A percentile compares a stretch with the other conserved stretches of the same genome.
phyloP scores from a whole-genome alignment of 371 early-diverging fungal species.

The Cladochytrium tenue region DNA sequence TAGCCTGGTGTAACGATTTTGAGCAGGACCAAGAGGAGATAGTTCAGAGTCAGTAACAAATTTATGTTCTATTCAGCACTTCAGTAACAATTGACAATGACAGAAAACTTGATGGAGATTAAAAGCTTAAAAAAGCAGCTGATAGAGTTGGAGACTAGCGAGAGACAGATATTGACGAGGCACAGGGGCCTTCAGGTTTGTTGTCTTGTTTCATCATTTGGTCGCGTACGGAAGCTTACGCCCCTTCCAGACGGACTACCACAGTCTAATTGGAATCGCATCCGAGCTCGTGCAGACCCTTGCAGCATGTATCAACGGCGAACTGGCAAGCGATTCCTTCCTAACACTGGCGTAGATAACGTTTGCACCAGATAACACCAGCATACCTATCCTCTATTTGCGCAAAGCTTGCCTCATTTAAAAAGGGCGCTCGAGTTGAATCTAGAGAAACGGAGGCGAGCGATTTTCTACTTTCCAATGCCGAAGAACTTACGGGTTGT shows the following conservation, averaged over 20 bases:
- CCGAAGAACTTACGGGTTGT: too few relatives aligned
- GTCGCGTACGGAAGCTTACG: too few relatives aligned
- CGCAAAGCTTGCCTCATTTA: slow-evolving; percentile 38
- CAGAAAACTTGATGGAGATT: background rate
- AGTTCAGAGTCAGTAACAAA: too few relatives aligned
- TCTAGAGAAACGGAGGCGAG: background rate
- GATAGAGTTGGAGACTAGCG: background rate
- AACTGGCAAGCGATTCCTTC: slow-evolving; percentile 20
- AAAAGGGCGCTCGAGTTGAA: slow-evolving; percentile 11
- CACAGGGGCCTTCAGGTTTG: slow-evolving; percentile 11
- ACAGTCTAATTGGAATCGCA: slow-evolving; percentile 52
- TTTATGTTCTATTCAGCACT: too few relatives aligned
- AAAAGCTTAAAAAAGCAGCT: background rate
- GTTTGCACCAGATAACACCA: slow-evolving; percentile 35
- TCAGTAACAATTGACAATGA: too few relatives aligned
- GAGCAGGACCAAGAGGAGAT: too few relatives aligned
- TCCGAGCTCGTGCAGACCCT: slow-evolving; percentile 53
- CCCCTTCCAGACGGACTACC: slow-evolving; percentile 48
- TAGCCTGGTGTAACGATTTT: too few relatives aligned
- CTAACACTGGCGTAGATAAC: background rate
- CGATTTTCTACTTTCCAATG: too few relatives aligned
- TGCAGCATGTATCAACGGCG: slow-evolving; percentile 46
- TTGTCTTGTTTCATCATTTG: background rate
- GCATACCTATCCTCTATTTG: slow-evolving; percentile 41
- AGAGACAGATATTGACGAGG: background rate